Percentiles rank a stretch among this genome's conserved stretches.
Conservation (phyloP, 2,329 filamentous ascomycete species). For the Aspergillus brasiliensis region DNA sequence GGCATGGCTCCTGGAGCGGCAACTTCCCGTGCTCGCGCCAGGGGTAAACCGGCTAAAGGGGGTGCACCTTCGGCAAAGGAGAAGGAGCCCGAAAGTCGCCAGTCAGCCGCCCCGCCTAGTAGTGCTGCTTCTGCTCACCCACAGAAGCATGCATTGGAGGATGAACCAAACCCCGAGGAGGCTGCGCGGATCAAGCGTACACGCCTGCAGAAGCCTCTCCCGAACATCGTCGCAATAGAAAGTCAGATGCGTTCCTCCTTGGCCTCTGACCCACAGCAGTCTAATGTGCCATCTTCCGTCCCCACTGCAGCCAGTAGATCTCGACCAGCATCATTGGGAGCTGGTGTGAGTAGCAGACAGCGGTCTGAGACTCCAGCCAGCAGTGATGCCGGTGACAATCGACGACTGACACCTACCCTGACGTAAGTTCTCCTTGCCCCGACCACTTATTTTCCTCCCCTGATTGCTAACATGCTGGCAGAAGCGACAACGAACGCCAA, state of each 20-base stretch:
- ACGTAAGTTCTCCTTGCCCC: conserved; percentile 7
- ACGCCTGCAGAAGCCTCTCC: conserved; percentile 24
- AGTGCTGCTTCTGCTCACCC: conserved; percentile 25
- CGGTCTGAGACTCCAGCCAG: conserved; percentile 24
- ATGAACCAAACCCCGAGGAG: conserved; percentile 32
- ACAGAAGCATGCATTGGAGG: conserved; percentile 33
- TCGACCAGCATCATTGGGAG: background rate
- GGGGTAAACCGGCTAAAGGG: conserved; percentile 29
- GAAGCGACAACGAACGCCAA: conserved; percentile 25
- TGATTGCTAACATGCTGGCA: conserved; percentile 17
- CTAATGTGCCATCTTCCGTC: conserved; percentile 16
- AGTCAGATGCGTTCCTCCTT: conserved; percentile 31
- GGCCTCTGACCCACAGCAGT: conserved; percentile 11
- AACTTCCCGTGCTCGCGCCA: conserved; percentile 19
- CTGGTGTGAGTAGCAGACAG: conserved; percentile 5
- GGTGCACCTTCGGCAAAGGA: conserved; percentile 29
- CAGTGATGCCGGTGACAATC: conserved; percentile 28
- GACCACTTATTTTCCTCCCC: background rate
- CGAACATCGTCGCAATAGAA: conserved; percentile 24
- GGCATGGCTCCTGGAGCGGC: conserved; percentile 20
- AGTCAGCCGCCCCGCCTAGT: conserved; percentile 24
- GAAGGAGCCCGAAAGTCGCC: conserved; percentile 14
- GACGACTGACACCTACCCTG: conserved; percentile 23
- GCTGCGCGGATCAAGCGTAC: conserved; percentile 29
- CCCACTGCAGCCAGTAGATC: background rate